phyloP scores from a whole-genome alignment of 352 stramenopile species.

The Globisporangium alternatum region DNA sequence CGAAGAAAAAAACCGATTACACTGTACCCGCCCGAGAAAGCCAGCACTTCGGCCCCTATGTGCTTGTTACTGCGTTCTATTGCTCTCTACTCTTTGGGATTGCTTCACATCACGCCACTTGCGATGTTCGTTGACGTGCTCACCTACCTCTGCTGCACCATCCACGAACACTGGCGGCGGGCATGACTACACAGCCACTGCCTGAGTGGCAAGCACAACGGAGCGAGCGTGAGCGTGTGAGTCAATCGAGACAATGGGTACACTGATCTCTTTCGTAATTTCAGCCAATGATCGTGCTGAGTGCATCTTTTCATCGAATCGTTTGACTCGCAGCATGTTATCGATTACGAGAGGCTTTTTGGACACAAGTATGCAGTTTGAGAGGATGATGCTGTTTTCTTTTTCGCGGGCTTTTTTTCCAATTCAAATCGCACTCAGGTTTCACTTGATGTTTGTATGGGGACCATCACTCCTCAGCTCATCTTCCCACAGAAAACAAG shows the following conservation, averaged over 20 bases:
- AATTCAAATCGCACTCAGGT: slow-evolving; percentile 10
- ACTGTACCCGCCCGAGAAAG: no score
- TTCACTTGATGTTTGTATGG: slow-evolving; percentile 16
- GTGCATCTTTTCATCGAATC: background rate
- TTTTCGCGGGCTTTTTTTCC: slow-evolving; percentile 16
- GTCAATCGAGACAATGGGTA: slow-evolving; percentile 3
- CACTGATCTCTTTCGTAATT: background rate
- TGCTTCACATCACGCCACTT: no score
- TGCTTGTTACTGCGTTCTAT: no score
- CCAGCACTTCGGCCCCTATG: no score
- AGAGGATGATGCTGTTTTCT: background rate
- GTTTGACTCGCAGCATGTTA: background rate
- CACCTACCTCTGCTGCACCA: no score
- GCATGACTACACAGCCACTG: no score
- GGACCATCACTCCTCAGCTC: background rate
- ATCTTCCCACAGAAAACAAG: background rate
- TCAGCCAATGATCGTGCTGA: background rate
- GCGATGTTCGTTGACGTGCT: no score
- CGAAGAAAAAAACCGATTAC: no score
- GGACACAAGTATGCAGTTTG: background rate
- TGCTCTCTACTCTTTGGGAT: no score
- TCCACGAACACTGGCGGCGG: no score
- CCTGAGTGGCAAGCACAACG: background rate
- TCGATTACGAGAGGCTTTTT: background rate
- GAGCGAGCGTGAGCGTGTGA: background rate